Evolutionary conservation across 2,329 filamentous ascomycete species (phyloP).

Genomic region (Talaromyces rugulosus): DNA sequence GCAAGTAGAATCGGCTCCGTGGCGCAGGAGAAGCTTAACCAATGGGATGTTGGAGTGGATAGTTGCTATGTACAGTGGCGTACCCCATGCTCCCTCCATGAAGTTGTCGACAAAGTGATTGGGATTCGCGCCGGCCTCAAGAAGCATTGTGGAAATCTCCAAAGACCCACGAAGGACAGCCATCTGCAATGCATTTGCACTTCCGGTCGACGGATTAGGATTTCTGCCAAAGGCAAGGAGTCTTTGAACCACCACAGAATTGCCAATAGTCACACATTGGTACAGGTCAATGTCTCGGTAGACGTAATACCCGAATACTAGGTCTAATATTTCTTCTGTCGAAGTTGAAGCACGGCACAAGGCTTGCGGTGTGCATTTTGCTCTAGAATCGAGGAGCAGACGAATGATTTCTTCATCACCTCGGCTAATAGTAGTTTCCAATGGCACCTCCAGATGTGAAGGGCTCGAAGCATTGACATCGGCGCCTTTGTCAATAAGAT

Average conservation of each 20-base stretch:
- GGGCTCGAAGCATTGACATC: background rate
- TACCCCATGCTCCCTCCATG: background rate
- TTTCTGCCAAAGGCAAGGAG: background rate
- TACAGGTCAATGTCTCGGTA: background rate
- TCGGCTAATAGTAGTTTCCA: background rate
- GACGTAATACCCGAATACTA: background rate
- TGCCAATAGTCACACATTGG: background rate
- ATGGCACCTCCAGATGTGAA: background rate
- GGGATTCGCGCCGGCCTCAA: background rate
- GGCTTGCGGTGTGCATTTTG: background rate
- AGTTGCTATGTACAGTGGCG: background rate
- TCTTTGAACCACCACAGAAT: background rate
- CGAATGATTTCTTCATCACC: background rate
- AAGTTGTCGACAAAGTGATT: background rate
- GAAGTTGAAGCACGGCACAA: background rate
- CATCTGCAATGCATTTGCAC: background rate
- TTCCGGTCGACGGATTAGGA: background rate
- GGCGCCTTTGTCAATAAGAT: background rate
- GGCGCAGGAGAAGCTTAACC: background rate
- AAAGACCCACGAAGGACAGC: background rate
- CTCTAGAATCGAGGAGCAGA: background rate
- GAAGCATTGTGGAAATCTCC: background rate
- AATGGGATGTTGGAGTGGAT: background rate
- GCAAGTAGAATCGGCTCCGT: background rate
- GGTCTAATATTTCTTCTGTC: background rate